phyloP scores from a whole-genome alignment of 164 flowering plant species.

The Platanus orientalis region DNA sequence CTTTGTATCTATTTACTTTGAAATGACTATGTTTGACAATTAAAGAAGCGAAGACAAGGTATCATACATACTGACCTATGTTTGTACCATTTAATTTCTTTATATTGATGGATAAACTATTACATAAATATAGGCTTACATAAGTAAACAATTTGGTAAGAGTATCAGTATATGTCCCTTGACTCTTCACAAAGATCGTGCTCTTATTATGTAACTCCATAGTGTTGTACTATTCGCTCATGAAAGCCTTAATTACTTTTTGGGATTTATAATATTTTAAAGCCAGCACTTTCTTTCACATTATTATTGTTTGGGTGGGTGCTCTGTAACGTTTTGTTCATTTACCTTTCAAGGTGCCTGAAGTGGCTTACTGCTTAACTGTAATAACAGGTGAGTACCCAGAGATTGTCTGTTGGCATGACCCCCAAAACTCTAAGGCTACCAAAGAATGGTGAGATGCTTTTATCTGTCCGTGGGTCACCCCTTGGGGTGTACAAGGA shows the following conservation, averaged over 20 bases:
- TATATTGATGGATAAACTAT: neutral
- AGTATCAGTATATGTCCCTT: neutral
- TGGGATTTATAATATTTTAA: neutral
- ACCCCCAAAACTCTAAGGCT: constrained; percentile 70
- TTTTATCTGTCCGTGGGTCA: constrained; percentile 80
- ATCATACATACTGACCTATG: neutral
- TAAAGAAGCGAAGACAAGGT: neutral
- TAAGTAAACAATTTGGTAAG: too few relatives aligned
- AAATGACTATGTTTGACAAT: too few relatives aligned
- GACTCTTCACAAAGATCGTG: neutral
- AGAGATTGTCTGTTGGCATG: constrained; percentile 67
- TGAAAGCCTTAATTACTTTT: neutral
- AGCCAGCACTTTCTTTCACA: neutral
- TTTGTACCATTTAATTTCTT: neutral
- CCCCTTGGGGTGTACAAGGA: constrained; percentile 88
- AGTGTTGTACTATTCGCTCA: neutral
- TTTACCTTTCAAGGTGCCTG: neutral
- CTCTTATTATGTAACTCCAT: neutral
- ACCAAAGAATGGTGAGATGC: constrained; percentile 91
- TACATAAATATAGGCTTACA: too few relatives aligned
- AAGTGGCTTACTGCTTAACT: neutral
- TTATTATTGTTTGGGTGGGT: neutral
- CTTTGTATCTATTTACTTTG: neutral
- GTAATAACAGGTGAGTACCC: constrained; percentile 41
- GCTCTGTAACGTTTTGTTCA: neutral